Evolutionary conservation across 176 grass and related monocot genomes (phyloP), one percentile per base, ranked within the genome.

Genomic region (Rhynchospora pubera): DNA sequence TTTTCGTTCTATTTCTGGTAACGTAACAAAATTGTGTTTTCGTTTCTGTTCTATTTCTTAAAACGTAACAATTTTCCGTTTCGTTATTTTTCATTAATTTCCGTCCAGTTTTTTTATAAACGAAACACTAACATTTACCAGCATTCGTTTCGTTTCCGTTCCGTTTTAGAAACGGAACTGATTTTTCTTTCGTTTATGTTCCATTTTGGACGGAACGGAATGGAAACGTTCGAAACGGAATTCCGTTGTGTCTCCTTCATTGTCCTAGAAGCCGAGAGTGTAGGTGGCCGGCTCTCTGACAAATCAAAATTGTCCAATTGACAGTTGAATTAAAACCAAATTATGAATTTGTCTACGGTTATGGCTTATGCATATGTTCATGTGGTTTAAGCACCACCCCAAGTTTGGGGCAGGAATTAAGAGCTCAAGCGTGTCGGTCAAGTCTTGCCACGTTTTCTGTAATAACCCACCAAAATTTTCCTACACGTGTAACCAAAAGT

Each of bases 321-420:
- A 50, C 45, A 26, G 45, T 51, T 74, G 45, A 12, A 10, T 24
- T 51, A 22, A 19, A 10, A 50, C 24, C 69, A 74, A 74, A 74
- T 39, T 39, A 39, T 39, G 34, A 39, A 39, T 50, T 74, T 23
- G 44, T 51, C 69, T 51, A 71, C 22, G 44, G 9, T 68, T 67
- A 9, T 45, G 18, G 30, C 7, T 57, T 18, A 18, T 70, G 39
- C 18, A 70, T 10, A 21, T 73, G n/a, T 47, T 73, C 68, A 50
- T 73, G 68, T 73, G 68, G 68, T 73, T 5, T 50, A 76, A 55
- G 22, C 72, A 76, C 21, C 72, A 28, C 72, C 23, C 72, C 9
- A 76, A 32, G 22, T 53, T 76, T 76, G 24, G 22, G 47, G 72
- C 72, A 76, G 72, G 72, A 76, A 76, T 55, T 55, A 48, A 30